Base-by-base conservation (phyloP, 1,284 basidiomycete genomes). In the Trichosporon faecale region DNA sequence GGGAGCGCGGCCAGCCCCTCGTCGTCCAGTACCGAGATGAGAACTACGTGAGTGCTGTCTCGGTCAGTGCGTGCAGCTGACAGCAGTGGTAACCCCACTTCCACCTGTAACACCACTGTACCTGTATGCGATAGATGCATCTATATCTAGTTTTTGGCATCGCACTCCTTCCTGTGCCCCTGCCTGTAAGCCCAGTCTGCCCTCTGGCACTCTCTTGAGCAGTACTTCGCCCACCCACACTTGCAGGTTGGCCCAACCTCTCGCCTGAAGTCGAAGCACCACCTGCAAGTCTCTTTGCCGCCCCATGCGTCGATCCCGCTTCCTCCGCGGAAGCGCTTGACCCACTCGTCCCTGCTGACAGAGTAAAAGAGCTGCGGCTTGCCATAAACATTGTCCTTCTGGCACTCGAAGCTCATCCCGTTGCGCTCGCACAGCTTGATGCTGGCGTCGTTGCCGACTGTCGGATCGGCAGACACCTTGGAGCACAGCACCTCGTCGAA, bases 21-120 rank as follows among this genome's bases (percentile, higher is more conserved):
- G 75, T 85, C n/a, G 86, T 93, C 23, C 85, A 87, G 23, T 87
- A 89, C 79, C 87, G 91, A 9, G 80, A 84, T 72, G 80, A 80
- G 66, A 82, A 73, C 9, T 83, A 80, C 78, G 81, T 83, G 76
- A 78, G 80, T 74, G 40, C 16, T 27, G 21, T 11, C 0, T 3
- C n/a, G 57, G 3, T 21, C 0, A 3, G 14, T 21, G 6, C 7
- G 31, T 6, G 2, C 3, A 21, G 52, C 69, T 70, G 27, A 67
- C 66, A 16, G 11, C 55, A 67, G 66, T 70, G 69, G 66, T 70
- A 55, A 67, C 57, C 11, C 18, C 57, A 16, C 27, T 52, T 21
- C 23, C 11, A 25, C 35, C 11, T 46, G 44, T 52, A 52, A 25
- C 49, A 52, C 16, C 49, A 25, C 14, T 52, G 49, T 52, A 52